Percentiles rank a stretch among this genome's conserved stretches.
phyloP scores from a whole-genome alignment of 2,329 filamentous ascomycete species.

The Botrytis hyacinthi region DNA sequence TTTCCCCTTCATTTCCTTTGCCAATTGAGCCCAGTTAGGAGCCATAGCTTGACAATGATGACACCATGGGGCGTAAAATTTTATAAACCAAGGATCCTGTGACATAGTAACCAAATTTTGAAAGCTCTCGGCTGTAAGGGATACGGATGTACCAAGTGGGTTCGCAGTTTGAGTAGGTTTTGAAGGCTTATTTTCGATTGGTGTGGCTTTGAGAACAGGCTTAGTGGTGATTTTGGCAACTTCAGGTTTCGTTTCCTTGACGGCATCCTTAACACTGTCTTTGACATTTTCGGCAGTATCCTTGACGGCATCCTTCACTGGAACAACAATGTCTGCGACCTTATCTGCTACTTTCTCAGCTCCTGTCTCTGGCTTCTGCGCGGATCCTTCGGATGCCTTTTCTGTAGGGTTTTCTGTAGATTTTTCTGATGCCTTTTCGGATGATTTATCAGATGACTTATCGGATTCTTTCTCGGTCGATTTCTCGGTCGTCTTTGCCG shows the following conservation, averaged over 20 bases:
- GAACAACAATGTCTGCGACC: not conserved
- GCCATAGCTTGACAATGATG: conserved; percentile 91
- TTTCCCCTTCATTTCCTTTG: conserved; percentile 83
- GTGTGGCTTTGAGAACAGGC: conserved; percentile 35
- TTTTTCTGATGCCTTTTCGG: too few relatives aligned
- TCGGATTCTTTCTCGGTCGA: not conserved
- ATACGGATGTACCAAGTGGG: conserved; percentile 68
- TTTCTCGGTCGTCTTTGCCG: conserved; percentile 32
- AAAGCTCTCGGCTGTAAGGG: conserved; percentile 81
- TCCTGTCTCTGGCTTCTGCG: conserved; percentile 4
- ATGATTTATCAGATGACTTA: not conserved
- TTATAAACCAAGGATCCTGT: conserved; percentile 94
- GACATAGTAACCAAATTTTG: conserved; percentile 81
- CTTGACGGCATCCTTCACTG: conserved; percentile 1
- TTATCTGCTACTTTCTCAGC: not conserved
- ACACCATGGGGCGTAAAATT: conserved; percentile 98
- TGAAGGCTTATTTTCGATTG: conserved; percentile 44
- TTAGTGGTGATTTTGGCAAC: conserved; percentile 12
- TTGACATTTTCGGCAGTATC: not conserved
- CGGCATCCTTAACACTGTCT: not conserved
- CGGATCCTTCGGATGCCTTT: not conserved
- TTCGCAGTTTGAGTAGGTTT: conserved; percentile 63
- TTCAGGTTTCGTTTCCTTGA: conserved; percentile 14
- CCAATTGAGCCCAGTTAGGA: conserved; percentile 84
- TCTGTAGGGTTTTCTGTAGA: not conserved